Conservation (phyloP, 768 basidiomycete species). For the Mycena floridula region DNA sequence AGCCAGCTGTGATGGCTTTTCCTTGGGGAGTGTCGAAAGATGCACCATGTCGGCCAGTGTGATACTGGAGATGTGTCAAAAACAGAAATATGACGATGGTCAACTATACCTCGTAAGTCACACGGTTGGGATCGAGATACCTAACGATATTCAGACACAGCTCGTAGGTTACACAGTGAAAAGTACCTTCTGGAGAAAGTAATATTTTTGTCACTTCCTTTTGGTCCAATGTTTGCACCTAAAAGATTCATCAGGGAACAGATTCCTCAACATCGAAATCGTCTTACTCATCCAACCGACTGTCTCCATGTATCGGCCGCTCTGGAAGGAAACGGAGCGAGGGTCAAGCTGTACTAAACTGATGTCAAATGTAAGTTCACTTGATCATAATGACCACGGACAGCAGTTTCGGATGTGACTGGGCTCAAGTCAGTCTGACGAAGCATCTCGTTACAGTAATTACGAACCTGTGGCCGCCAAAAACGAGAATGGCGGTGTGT, state of each 20-base stretch:
- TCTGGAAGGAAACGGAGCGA: slow-evolving; percentile 74
- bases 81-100: no score
- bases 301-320: slow-evolving; percentile 91
- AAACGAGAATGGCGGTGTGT: slow-evolving; percentile 72
- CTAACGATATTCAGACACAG: no score
- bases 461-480: no score
- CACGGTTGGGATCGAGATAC: slow-evolving; percentile 74
- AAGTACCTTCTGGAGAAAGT: slow-evolving; percentile 67
- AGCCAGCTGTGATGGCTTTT: slow-evolving; percentile 43
- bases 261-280: no score
- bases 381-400: slow-evolving; percentile 17
- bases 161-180: no score
- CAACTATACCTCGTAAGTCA: slow-evolving; percentile 72
- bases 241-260: background rate
- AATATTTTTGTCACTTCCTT: slow-evolving; percentile 38
- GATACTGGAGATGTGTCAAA: no score
- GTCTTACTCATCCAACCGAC: slow-evolving; percentile 70
- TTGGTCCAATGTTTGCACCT: slow-evolving; percentile 44
- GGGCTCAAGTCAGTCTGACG: no score
- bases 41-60: no score
- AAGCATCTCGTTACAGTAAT: slow-evolving; percentile 29
- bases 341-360: slow-evolving; percentile 56
- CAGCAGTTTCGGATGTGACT: slow-evolving; percentile 78
- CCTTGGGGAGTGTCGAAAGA: slow-evolving; percentile 60
- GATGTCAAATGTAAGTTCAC: background rate